phyloP scores from a whole-genome alignment of 306 rosid species.

The Alnus glutinosa region DNA sequence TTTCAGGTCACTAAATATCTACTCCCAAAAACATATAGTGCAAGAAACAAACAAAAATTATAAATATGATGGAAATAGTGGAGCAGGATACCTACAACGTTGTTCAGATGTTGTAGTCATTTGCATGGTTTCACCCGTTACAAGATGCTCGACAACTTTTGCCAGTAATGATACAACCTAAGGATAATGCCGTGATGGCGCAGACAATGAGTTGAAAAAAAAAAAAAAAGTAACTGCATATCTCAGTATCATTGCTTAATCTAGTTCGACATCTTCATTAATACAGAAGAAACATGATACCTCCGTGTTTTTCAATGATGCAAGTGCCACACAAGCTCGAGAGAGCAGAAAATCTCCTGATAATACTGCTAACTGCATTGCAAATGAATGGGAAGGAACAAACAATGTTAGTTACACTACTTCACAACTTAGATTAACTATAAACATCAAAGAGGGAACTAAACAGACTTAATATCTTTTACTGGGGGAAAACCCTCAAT shows the following conservation, averaged over 20 bases:
- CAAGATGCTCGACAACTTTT: conserved; percentile 84
- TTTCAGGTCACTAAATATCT: neutral
- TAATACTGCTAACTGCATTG: conserved; percentile 79
- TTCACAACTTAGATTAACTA: conserved; percentile 17
- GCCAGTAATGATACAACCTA: conserved; percentile 87
- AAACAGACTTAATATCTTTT: conserved; percentile 10
- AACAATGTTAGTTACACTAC: conserved; percentile 28
- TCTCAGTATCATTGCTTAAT: conserved; percentile 11
- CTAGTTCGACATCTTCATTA: conserved; percentile 9
- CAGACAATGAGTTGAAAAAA: conserved; percentile 14
- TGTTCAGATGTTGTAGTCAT: conserved; percentile 79
- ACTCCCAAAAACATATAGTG: neutral
- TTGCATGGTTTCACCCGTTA: conserved; percentile 98
- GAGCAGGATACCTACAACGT: conserved; percentile 74
- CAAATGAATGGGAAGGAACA: conserved; percentile 19
- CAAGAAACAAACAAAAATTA: conserved; percentile 16
- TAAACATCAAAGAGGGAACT: conserved; percentile 23
- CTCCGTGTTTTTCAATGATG: conserved; percentile 88
- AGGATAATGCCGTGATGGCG: conserved; percentile 30
- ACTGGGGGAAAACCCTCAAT: neutral
- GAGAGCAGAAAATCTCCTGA: conserved; percentile 97
- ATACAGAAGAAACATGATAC: conserved; percentile 35
- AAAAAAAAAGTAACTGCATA: neutral
- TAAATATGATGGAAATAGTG: conserved; percentile 24
- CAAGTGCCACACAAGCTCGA: conserved; percentile 96